A percentile compares a stretch with the other conserved stretches of the same genome.
phyloP scores from a whole-genome alignment of 225 moss, liverwort and hornwort genomes.

The Pseudoscleropodium purum region DNA sequence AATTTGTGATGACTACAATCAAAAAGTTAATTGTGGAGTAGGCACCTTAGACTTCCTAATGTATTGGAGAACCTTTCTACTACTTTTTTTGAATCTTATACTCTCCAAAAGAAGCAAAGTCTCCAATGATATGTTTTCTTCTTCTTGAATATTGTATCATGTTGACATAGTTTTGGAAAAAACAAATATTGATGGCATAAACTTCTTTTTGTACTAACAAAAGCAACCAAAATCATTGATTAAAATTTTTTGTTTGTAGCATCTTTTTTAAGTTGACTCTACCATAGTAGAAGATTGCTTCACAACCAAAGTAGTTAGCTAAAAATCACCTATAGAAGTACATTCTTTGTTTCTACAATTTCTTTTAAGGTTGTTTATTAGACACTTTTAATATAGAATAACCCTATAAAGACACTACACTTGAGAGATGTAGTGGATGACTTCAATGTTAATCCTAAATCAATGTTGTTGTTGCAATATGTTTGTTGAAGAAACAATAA shows the following conservation, averaged over 20 bases:
- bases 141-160: neutral
- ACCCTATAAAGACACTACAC: too few relatives aligned
- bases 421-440: too few relatives aligned
- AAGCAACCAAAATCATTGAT: too few relatives aligned
- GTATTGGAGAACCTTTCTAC: neutral
- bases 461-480: too few relatives aligned
- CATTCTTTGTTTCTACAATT: neutral
- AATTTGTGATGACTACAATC: neutral
- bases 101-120: neutral
- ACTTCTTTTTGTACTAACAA: too few relatives aligned
- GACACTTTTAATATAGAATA: neutral
- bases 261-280: neutral
- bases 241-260: too few relatives aligned
- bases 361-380: neutral
- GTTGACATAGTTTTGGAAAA: neutral
- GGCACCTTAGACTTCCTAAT: fast-evolving
- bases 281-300: neutral
- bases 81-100: neutral
- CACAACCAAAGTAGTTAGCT: neutral
- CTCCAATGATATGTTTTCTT: neutral
- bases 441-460: too few relatives aligned
- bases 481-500: neutral
- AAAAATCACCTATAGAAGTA: neutral
- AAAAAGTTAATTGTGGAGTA: neutral
- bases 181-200: neutral